Evolutionary conservation across 306 rosid species (phyloP).

Genomic region (Cucurbita ficifolia): DNA sequence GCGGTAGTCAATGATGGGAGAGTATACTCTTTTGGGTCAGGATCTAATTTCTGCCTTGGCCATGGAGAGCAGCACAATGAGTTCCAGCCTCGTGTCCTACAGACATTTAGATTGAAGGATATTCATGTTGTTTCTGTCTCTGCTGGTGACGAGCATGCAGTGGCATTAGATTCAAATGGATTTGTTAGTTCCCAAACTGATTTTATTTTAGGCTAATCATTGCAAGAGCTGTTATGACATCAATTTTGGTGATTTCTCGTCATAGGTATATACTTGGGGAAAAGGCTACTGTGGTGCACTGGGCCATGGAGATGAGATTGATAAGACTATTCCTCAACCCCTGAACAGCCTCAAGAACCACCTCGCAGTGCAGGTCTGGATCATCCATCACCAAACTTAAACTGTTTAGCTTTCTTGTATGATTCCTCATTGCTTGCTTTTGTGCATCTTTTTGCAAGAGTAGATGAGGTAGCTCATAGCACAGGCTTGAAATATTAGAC

Average conservation of each 20-base stretch:
- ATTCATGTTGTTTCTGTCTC: constrained; percentile 69
- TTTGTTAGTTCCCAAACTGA: constrained; percentile 36
- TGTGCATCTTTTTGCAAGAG: no score
- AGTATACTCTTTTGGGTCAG: constrained; percentile 79
- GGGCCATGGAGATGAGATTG: constrained; percentile 90
- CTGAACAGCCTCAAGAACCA: constrained; percentile 42
- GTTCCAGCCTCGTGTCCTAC: constrained; percentile 62
- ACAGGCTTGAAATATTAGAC: background rate
- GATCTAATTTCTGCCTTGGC: constrained; percentile 89
- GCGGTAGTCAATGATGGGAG: constrained; percentile 51
- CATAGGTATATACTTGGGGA: constrained; percentile 86
- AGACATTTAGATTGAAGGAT: constrained; percentile 50
- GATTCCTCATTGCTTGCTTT: no score
- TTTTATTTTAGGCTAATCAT: background rate
- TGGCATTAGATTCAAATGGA: constrained; percentile 89
- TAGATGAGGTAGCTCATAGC: background rate
- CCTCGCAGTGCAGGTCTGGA: constrained; percentile 72
- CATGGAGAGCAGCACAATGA: constrained; percentile 86
- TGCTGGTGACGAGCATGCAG: constrained; percentile 92
- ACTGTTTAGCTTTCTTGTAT: no score
- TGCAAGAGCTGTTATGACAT: background rate
- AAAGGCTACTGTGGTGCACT: constrained; percentile 94
- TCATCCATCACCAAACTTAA: background rate
- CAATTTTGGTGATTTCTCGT: constrained; percentile 7
- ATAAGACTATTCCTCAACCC: constrained; percentile 70